These are phyloP conservation scores for Bretschneidera sinensis DNA, from an alignment of 345 rosid genomes.

Conservation along the genomic window DNA sequence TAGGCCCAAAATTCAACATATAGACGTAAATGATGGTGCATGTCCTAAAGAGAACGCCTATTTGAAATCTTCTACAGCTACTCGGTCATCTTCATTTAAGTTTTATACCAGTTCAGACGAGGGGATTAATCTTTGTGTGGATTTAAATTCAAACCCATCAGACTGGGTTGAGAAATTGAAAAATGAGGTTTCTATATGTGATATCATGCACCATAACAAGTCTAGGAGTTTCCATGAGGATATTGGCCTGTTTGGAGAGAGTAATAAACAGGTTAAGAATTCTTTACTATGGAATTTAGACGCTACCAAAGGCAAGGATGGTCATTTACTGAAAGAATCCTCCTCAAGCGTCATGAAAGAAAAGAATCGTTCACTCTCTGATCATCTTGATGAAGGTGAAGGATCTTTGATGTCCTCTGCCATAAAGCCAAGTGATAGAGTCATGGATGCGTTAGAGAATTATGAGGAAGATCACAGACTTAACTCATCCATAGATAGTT, in stretches of 20 bases:
- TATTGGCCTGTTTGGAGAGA: constrained; percentile 35
- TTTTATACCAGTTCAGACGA: constrained; percentile 64
- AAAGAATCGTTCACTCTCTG: constrained; percentile 17
- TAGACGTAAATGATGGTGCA: constrained; percentile 26
- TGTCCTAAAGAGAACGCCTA: constrained; percentile 25
- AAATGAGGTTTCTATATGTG: constrained; percentile 43
- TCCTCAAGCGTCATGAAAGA: constrained; percentile 29
- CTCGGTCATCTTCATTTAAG: constrained; percentile 55
- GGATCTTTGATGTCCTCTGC: constrained; percentile 27
- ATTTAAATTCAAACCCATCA: constrained; percentile 55
- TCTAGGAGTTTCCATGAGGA: constrained; percentile 35
- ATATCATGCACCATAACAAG: constrained; percentile 35
- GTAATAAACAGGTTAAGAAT: constrained; percentile 37
- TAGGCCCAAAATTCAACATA: constrained; percentile 18
- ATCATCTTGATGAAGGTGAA: constrained; percentile 31
- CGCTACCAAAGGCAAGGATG: constrained; percentile 30
- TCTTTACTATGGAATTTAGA: constrained; percentile 3
- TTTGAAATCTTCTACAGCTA: constrained; percentile 15
- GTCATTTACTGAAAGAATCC: constrained; percentile 23
- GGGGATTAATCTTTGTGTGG: constrained; percentile 79
- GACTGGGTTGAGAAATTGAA: constrained; percentile 66
- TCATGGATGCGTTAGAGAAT: no score
- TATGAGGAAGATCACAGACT: no score
- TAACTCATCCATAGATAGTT: constrained; percentile 28
- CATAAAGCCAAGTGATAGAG: no score